A percentile compares a stretch with the other conserved stretches of the same genome.
phyloP scores from a whole-genome alignment of 2,329 filamentous ascomycete genomes.

The Ceratocystis eucalypticola region DNA sequence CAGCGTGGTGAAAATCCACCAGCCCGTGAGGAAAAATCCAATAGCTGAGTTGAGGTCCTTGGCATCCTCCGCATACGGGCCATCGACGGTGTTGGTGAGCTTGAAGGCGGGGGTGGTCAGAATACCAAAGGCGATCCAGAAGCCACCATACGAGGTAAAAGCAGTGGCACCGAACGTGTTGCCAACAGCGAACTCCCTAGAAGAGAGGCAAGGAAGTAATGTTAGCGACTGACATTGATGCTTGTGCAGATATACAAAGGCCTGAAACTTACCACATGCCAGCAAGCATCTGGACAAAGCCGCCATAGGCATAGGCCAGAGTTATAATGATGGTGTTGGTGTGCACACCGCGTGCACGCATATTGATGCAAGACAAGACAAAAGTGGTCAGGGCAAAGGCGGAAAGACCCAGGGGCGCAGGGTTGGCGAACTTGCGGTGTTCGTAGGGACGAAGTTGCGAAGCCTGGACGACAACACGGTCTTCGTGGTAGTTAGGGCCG shows the following conservation, averaged over 20 bases:
- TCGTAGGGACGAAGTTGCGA: slow-evolving; percentile 50
- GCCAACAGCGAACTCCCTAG: slow-evolving; percentile 72
- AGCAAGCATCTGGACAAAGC: slow-evolving; percentile 62
- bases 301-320: slow-evolving; percentile 61
- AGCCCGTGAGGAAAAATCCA: slow-evolving; percentile 62
- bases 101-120: slow-evolving; percentile 55
- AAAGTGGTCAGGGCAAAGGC: slow-evolving; percentile 78
- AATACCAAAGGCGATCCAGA: slow-evolving; percentile 67
- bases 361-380: slow-evolving; percentile 61
- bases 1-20: slow-evolving; percentile 76
- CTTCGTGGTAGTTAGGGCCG: slow-evolving; percentile 16
- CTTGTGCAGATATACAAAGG: neutral
- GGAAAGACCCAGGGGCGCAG: slow-evolving; percentile 60
- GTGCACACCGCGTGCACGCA: slow-evolving; percentile 46
- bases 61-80: slow-evolving; percentile 34
- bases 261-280: slow-evolving; percentile 62
- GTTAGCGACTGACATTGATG: neutral
- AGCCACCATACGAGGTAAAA: slow-evolving; percentile 68
- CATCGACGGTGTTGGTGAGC: slow-evolving; percentile 33
- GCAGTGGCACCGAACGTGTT: slow-evolving; percentile 79
- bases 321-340: slow-evolving; percentile 54
- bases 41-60: slow-evolving; percentile 45
- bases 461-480: slow-evolving; percentile 40
- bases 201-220: slow-evolving; percentile 1
- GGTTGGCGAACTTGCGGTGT: slow-evolving; percentile 65